Conservation (phyloP, 2,329 filamentous ascomycete species). For the Nigrospora osmanthi region DNA sequence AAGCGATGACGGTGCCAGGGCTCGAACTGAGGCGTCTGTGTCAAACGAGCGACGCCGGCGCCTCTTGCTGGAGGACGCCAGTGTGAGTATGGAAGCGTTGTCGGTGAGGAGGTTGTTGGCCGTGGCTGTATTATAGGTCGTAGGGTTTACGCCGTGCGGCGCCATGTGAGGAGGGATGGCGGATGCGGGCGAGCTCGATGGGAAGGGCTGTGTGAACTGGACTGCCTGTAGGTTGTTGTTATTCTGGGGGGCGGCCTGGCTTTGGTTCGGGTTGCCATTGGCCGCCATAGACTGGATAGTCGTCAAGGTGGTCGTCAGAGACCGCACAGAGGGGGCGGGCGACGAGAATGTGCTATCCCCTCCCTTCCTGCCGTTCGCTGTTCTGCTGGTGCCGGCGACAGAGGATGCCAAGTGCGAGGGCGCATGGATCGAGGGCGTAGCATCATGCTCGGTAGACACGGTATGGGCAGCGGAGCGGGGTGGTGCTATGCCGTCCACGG, state of each 20-base stretch:
- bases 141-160: slow-evolving; percentile 47
- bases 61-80: slow-evolving; percentile 76
- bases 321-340: slow-evolving; percentile 71
- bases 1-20: slow-evolving; percentile 72
- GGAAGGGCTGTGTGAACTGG: slow-evolving; percentile 60
- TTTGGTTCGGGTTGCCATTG: slow-evolving; percentile 23
- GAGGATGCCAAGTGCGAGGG: slow-evolving; percentile 65
- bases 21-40: slow-evolving; percentile 78
- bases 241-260: slow-evolving; percentile 33
- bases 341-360: slow-evolving; percentile 74
- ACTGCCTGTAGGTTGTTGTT: slow-evolving; percentile 36
- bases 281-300: slow-evolving; percentile 66
- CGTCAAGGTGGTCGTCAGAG: slow-evolving; percentile 74
- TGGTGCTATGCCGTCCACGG: slow-evolving; percentile 48
- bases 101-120: slow-evolving; percentile 78
- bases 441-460: slow-evolving; percentile 75
- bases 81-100: slow-evolving; percentile 77
- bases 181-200: slow-evolving; percentile 55
- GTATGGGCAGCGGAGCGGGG: slow-evolving; percentile 70
- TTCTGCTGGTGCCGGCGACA: slow-evolving; percentile 66
- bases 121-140: slow-evolving; percentile 70
- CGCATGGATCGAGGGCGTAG: slow-evolving; percentile 64
- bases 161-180: slow-evolving; percentile 66
- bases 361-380: slow-evolving; percentile 60
- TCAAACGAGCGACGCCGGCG: slow-evolving; percentile 72